These are phyloP conservation scores for Vaccinium darrowii DNA, from an alignment of 148 eudicot species.

Conservation along the genomic window DNA sequence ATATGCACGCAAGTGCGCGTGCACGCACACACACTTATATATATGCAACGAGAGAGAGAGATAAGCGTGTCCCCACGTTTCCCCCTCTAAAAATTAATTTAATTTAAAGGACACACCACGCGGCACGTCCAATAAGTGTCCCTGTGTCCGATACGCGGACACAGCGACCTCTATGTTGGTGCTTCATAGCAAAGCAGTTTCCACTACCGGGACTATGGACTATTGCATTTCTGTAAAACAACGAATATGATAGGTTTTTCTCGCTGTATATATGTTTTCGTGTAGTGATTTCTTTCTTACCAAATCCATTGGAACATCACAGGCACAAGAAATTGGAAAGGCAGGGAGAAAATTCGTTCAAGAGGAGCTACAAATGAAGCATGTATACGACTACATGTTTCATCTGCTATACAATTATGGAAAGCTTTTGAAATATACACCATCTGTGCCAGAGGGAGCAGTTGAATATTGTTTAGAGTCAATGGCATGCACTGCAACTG, in stretches of 20 bases:
- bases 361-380: constrained; percentile 41
- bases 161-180: no score
- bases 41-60: no score
- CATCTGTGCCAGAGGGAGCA: constrained; percentile 29
- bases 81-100: no score
- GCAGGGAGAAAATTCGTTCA: constrained; percentile 40
- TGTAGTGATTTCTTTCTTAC: neutral
- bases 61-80: no score
- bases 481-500: constrained; percentile 26
- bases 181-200: no score
- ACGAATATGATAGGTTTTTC: neutral
- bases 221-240: neutral
- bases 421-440: constrained; percentile 36
- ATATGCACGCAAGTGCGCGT: no score
- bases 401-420: constrained; percentile 33
- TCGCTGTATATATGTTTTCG: neutral
- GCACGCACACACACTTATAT: no score
- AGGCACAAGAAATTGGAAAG: constrained; percentile 50
- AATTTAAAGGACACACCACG: no score
- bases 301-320: neutral
- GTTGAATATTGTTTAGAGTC: constrained; percentile 34
- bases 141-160: no score
- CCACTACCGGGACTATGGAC: neutral
- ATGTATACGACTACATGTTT: constrained; percentile 46
- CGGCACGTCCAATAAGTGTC: no score